These are phyloP conservation scores for Leucosporidium yakuticum DNA, from an alignment of 768 basidiomycete genomes.

Conservation along the genomic window DNA sequence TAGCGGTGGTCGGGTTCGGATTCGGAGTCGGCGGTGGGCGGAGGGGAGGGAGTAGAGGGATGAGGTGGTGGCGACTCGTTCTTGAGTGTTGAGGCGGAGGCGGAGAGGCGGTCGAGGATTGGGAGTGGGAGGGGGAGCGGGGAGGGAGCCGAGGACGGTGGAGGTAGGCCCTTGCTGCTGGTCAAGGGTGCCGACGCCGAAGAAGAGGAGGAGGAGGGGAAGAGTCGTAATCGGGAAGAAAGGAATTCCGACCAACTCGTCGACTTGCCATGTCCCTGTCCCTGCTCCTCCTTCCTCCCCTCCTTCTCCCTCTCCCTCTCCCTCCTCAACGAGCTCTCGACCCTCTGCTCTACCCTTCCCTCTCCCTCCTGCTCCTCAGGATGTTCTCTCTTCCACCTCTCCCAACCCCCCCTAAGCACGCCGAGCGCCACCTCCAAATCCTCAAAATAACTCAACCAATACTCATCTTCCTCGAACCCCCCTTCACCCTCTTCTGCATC, in stretches of 20 bases:
- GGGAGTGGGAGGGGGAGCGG: neutral
- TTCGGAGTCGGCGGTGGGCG: too few species aligned
- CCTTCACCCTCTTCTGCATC: conserved; percentile 65
- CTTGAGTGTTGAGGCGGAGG: neutral
- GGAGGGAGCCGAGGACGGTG: neutral
- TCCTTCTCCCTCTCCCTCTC: conserved; percentile 30
- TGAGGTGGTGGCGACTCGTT: conserved; percentile 1
- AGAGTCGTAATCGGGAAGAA: conserved; percentile 10
- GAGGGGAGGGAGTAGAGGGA: neutral
- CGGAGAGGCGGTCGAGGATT: neutral
- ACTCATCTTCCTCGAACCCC: conserved; percentile 60
- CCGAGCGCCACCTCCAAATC: conserved; percentile 69
- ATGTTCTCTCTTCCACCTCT: neutral
- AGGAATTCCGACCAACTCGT: conserved; percentile 1
- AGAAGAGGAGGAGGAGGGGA: neutral
- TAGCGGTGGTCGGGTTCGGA: too few species aligned
- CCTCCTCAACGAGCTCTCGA: conserved; percentile 54
- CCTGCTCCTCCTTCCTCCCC: neutral
- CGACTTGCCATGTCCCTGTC: neutral
- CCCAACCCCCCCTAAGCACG: conserved; percentile 61
- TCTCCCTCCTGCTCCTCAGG: conserved; percentile 7
- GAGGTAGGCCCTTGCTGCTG: neutral
- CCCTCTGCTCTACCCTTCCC: too few species aligned
- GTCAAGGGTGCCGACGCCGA: neutral
- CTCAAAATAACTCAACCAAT: conserved; percentile 80